Percentiles rank a stretch among this genome's conserved stretches.
These are phyloP conservation scores for Sistotremastrum niveocremeum DNA, from an alignment of 768 basidiomycete genomes.

Conservation along the genomic window DNA sequence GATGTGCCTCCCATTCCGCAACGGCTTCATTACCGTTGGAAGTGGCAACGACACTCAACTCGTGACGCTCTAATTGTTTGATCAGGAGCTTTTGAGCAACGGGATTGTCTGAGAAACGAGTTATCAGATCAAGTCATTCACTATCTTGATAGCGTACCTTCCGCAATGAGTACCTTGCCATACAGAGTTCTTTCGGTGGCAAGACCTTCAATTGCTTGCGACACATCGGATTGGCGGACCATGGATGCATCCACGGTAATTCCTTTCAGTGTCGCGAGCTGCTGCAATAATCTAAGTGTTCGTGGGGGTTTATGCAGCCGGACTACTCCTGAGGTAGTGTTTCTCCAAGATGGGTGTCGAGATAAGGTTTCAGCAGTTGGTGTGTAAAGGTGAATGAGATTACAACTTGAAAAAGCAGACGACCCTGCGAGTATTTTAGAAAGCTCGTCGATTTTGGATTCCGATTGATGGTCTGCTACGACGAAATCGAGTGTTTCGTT, in stretches of 20 bases:
- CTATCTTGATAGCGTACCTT: constrained; percentile 30
- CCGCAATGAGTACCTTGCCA: constrained; percentile 59
- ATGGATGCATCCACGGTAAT: constrained; percentile 31
- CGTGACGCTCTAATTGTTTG: constrained; percentile 49
- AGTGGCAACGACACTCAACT: constrained; percentile 48
- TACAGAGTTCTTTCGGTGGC: constrained; percentile 39
- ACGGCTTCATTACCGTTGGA: constrained; percentile 59
- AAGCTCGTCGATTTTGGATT: constrained; percentile 43
- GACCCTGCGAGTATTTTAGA: constrained; percentile 30
- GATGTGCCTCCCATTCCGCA: constrained; percentile 56
- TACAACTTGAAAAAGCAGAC: constrained; percentile 34
- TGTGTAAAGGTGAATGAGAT: constrained; percentile 59
- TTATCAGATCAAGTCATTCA: background rate
- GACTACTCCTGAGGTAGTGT: constrained; percentile 38
- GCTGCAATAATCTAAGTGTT: constrained; percentile 43
- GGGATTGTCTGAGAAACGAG: constrained; percentile 39
- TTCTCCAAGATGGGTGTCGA: constrained; percentile 37
- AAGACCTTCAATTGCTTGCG: constrained; percentile 33
- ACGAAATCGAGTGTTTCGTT: constrained; percentile 42
- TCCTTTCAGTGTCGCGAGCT: constrained; percentile 46
- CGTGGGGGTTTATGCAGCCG: constrained; percentile 65
- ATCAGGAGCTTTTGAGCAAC: constrained; percentile 55
- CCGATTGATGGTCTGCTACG: constrained; percentile 54
- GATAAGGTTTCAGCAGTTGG: constrained; percentile 45
- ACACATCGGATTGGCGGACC: constrained; percentile 22